Base-by-base conservation (phyloP, 2,329 filamentous ascomycete species). In the Hymenotorrendiella dingleyae region DNA sequence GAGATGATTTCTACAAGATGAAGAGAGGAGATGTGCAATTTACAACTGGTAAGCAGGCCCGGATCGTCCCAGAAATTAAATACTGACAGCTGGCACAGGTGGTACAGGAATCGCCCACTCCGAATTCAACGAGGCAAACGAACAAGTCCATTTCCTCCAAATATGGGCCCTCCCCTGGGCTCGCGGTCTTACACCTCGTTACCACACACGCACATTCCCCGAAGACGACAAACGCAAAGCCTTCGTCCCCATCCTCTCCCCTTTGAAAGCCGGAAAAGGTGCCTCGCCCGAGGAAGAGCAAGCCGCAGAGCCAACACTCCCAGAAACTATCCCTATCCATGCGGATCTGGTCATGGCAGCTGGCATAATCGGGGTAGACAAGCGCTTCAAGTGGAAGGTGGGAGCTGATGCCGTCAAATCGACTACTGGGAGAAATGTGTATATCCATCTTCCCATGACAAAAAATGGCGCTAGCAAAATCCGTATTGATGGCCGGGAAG, bases 91-190 rank as follows among this genome's bases (percentile, higher is more conserved):
- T n/a, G n/a, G n/a, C n/a, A n/a, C n/a, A 27, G 17, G 23, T n/a
- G 7, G 24, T 38, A 26, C 12, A 65, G 78, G 78, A 5, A 82
- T 94, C 56, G 78, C 86, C 2, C 87, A 94, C 64, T 85, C 80
- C 6, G 88, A 94, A 66, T 80, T 83, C 66, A 93, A 91, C 64
- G 81, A 93, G 65, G 80, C 87, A 61, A 62, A 68, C 40, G 66
- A 73, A 11, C 77, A 86, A 33, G 84, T 87, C 10, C 87, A 94
- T 61, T 94, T 94, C 60, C 67, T 94, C 24, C 88, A 94, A 65
- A 94, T 94, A 55, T 94, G 87, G 88, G 86, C 82, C 1, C 69
- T 86, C 37, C 87, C 87, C 0, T 90, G 87, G 76, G 80, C 80
- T 62, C 67, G 72, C 17, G 82, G 85, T 0, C 70, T 94, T 36